Conservation (phyloP, 805 yeast species). For the Saccharomycopsis fibuligera region DNA sequence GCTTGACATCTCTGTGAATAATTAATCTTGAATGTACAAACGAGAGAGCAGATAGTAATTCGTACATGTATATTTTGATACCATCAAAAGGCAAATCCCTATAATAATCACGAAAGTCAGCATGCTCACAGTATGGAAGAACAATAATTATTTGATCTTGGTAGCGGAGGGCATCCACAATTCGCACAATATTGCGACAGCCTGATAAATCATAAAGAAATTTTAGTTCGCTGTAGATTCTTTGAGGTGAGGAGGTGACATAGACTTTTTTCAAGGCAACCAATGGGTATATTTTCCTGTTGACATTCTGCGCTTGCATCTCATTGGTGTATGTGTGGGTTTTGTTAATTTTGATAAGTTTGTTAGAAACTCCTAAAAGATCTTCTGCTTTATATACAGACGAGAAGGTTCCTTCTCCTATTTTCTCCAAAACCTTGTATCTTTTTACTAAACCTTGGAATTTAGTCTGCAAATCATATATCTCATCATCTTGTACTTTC, state of each 20-base stretch:
- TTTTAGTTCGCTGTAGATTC: constrained; percentile 84
- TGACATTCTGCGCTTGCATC: no score
- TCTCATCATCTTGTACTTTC: constrained; percentile 2
- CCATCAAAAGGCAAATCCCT: constrained; percentile 75
- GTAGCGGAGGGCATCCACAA: constrained; percentile 78
- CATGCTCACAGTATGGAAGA: constrained; percentile 83
- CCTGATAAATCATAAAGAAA: constrained; percentile 65
- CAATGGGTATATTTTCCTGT: constrained; percentile 9
- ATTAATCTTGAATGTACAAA: constrained; percentile 66
- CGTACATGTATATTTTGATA: constrained; percentile 72
- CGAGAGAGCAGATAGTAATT: constrained; percentile 67
- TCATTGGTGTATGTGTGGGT: no score
- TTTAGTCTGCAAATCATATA: constrained; percentile 5
- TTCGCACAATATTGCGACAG: constrained; percentile 73
- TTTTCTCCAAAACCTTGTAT: constrained; percentile 33
- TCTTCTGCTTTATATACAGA: constrained; percentile 71
- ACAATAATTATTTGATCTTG: constrained; percentile 93
- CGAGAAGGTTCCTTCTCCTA: constrained; percentile 90
- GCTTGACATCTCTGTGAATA: constrained; percentile 90
- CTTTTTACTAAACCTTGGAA: constrained; percentile 12
- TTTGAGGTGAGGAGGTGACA: constrained; percentile 89
- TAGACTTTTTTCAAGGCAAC: constrained; percentile 93
- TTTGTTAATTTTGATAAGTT: constrained; percentile 23
- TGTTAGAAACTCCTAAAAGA: constrained; percentile 43
- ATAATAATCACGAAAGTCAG: constrained; percentile 84